These are phyloP conservation scores for Hirsutella thompsonii DNA, from an alignment of 2,329 filamentous ascomycete species.

Conservation along the genomic window DNA sequence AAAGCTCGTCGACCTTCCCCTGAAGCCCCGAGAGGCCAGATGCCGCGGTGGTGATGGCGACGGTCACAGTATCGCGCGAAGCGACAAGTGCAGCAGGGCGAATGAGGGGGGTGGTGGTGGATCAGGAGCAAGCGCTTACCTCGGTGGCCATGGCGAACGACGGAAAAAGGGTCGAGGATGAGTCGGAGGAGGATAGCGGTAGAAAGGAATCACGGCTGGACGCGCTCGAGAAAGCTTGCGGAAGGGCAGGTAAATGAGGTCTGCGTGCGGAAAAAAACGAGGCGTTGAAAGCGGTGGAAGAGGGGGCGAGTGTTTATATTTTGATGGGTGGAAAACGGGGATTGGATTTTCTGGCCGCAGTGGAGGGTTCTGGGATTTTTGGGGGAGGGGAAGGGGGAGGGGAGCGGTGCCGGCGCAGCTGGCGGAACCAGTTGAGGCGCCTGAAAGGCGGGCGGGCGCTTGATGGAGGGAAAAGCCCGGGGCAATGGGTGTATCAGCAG, in stretches of 20 bases:
- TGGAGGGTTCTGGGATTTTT: conserved; percentile 5
- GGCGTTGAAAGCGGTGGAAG: conserved; percentile 12
- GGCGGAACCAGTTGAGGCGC: neutral
- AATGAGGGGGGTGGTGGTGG: conserved; percentile 1
- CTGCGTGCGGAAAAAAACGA: conserved; percentile 7
- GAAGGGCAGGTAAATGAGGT: conserved; percentile 11
- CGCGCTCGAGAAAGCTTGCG: conserved; percentile 6
- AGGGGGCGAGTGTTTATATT: conserved; percentile 17
- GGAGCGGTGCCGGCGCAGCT: neutral
- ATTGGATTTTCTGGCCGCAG: conserved; percentile 5
- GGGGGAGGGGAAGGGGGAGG: conserved; percentile 2
- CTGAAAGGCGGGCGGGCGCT: neutral
- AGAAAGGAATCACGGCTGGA: conserved; percentile 6
- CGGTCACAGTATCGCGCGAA: neutral
- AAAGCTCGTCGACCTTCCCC: neutral
- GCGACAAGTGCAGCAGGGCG: neutral
- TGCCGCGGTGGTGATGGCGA: too few relatives aligned
- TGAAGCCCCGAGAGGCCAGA: too few relatives aligned
- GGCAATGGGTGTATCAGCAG: neutral
- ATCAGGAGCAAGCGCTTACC: conserved; percentile 12
- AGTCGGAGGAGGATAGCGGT: neutral
- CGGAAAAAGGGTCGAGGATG: neutral
- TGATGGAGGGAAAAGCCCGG: neutral
- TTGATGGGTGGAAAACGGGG: conserved; percentile 14
- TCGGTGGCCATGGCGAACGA: conserved; percentile 18